Evolutionary conservation across 345 rosid species (phyloP).

Genomic region (Rhizophora mangle): DNA sequence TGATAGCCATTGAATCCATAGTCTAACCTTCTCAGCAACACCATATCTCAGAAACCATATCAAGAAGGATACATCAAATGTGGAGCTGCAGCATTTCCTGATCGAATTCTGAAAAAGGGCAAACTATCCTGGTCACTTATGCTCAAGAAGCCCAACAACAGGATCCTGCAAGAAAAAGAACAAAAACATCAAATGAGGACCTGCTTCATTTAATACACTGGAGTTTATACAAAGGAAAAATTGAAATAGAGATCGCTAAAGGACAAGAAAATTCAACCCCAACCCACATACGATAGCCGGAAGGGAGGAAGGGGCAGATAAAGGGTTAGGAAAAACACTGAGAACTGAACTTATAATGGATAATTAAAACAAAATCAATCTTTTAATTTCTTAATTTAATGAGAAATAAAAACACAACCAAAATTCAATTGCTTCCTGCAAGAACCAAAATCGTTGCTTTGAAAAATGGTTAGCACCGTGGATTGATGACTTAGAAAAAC

Average conservation of each 20-base stretch:
- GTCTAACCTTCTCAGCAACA: slow-evolving; percentile 74
- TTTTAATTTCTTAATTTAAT: background rate
- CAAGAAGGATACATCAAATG: slow-evolving; percentile 34
- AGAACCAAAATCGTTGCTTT: slow-evolving; percentile 8
- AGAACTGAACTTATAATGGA: background rate
- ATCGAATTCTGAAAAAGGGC: background rate
- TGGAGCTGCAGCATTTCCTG: slow-evolving; percentile 12
- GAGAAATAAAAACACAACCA: background rate
- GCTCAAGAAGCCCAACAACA: background rate
- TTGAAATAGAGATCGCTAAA: background rate
- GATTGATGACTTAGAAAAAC: background rate
- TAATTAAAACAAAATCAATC: background rate
- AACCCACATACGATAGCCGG: background rate
- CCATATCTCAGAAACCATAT: slow-evolving; percentile 68
- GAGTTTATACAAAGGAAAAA: background rate
- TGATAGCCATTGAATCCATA: slow-evolving; percentile 90
- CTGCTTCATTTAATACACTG: background rate
- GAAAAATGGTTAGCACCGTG: background rate
- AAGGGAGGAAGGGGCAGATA: background rate
- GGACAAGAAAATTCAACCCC: background rate
- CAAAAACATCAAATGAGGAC: slow-evolving; percentile 15
- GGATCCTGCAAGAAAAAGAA: background rate
- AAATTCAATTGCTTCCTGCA: background rate
- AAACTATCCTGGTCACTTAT: background rate
- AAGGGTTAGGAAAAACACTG: no score